Evolutionary conservation across 768 basidiomycete genomes (phyloP).

Genomic region (Kwoniella mangroviensis): DNA sequence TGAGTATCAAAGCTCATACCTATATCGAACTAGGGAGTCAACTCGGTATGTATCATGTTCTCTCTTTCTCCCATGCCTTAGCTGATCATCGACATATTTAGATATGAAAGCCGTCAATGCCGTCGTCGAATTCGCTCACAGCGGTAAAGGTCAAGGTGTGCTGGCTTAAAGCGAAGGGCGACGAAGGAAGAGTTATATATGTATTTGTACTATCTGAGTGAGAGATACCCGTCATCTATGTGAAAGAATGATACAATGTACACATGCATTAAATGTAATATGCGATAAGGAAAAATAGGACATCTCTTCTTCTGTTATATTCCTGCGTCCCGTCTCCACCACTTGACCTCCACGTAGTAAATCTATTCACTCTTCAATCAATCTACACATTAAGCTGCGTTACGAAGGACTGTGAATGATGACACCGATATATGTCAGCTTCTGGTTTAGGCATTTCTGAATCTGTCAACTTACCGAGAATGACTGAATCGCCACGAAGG

Average conservation of each 20-base stretch:
- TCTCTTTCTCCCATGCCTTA: neutral
- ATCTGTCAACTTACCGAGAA: conserved; percentile 69
- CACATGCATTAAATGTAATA: conserved; percentile 20
- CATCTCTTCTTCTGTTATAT: no score
- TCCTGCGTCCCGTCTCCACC: neutral
- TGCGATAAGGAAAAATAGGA: conserved; percentile 2
- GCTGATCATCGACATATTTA: conserved; percentile 17
- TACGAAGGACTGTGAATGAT: conserved; percentile 44
- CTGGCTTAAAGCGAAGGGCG: conserved; percentile 19
- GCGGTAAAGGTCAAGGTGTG: conserved; percentile 48
- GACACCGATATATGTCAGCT: neutral
- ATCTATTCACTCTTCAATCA: neutral
- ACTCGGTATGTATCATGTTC: conserved; percentile 63
- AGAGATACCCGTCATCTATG: neutral
- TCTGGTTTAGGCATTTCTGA: neutral
- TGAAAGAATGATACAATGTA: conserved; percentile 23
- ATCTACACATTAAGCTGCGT: conserved; percentile 36
- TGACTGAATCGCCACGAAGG: conserved; percentile 94
- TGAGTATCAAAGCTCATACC: conserved; percentile 65
- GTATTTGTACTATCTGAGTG: neutral
- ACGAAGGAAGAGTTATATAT: neutral
- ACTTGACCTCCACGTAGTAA: neutral
- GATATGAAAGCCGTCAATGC: conserved; percentile 53
- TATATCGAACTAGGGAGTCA: conserved; percentile 66
- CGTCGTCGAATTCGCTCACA: conserved; percentile 47